Conservation (phyloP, 805 yeast genomes). For the Yarrowia hollandica region DNA sequence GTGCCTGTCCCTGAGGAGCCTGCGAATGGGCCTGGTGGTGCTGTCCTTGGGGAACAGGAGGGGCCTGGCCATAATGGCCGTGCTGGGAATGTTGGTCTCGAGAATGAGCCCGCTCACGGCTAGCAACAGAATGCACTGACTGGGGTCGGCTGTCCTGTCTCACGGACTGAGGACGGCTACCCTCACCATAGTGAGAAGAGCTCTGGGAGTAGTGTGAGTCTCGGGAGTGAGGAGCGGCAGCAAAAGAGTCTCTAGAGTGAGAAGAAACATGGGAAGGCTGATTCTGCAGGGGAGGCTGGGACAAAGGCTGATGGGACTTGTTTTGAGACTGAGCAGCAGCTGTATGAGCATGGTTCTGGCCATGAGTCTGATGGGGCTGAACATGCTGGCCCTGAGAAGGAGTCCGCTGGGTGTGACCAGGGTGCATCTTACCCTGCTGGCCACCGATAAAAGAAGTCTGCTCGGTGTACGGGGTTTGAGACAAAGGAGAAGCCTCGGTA, state of each 20-base stretch:
- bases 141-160: conserved; percentile 12
- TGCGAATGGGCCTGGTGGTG: background rate
- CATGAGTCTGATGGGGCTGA: conserved; percentile 10
- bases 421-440: background rate
- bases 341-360: conserved; percentile 5
- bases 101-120: conserved; percentile 9
- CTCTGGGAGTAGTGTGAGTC: conserved; percentile 18
- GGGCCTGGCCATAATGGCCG: background rate
- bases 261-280: background rate
- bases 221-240: background rate
- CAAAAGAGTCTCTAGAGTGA: conserved; percentile 1
- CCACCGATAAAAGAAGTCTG: background rate
- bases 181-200: conserved; percentile 15
- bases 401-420: conserved; percentile 1
- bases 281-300: conserved; percentile 5
- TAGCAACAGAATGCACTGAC: background rate
- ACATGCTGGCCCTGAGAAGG: background rate
- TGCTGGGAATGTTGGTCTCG: background rate
- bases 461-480: conserved; percentile 17
- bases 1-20: background rate
- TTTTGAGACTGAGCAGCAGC: conserved; percentile 10
- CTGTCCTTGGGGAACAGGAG: conserved; percentile 7
- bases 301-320: conserved; percentile 9
- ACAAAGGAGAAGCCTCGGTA: conserved; percentile 2
- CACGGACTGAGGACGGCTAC: conserved; percentile 11